Conservation (phyloP, 2,329 filamentous ascomycete genomes). For the Fusarium chuoi region DNA sequence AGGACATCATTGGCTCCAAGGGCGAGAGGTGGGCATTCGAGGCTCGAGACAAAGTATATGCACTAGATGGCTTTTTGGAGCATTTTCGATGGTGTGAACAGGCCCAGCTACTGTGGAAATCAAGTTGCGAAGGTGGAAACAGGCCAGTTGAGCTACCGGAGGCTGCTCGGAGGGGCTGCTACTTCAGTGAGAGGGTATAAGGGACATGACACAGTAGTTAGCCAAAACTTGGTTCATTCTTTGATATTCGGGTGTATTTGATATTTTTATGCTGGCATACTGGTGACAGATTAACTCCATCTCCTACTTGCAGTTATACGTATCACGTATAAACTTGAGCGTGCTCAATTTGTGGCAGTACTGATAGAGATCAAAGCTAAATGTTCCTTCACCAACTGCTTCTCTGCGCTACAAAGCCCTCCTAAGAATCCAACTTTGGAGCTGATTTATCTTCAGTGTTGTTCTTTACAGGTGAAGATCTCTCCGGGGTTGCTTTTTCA, state of each 20-base stretch:
- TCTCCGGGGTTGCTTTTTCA: rapidly evolving
- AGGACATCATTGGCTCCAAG: neutral
- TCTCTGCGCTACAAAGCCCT: rapidly evolving
- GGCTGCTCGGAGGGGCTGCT: neutral
- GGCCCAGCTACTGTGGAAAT: neutral
- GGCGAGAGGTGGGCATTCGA: neutral
- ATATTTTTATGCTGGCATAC: rapidly evolving
- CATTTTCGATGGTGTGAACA: neutral
- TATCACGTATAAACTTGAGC: neutral
- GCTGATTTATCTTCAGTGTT: rapidly evolving
- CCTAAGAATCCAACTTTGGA: rapidly evolving
- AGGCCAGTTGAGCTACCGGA: neutral
- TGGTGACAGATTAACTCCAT: rapidly evolving
- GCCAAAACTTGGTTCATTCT: neutral
- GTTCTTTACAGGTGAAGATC: rapidly evolving
- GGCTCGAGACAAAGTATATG: neutral
- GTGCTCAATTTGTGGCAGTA: too few species aligned
- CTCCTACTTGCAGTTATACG: rapidly evolving
- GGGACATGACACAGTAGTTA: too few species aligned
- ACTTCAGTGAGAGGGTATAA: neutral
- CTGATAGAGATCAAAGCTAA: neutral
- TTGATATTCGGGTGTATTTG: neutral
- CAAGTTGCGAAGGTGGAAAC: neutral
- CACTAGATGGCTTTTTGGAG: neutral
- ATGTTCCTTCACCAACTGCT: too few species aligned